phyloP scores from a whole-genome alignment of 129 eudicot species.

The Mikania micrantha region DNA sequence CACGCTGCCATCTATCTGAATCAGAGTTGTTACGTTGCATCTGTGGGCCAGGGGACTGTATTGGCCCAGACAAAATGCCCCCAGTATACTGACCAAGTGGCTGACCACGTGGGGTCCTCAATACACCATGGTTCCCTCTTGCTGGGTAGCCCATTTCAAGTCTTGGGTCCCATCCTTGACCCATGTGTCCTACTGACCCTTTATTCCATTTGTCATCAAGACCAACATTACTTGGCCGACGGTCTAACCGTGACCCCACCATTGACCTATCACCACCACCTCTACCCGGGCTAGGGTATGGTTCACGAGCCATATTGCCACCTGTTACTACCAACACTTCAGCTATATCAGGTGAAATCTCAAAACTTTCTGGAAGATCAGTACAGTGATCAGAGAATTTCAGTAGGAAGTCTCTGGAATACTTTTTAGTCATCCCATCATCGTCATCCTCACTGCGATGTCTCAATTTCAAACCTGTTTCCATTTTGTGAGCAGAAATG shows the following conservation, averaged over 20 bases:
- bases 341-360: conserved; percentile 38
- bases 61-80: conserved; percentile 58
- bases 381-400: conserved; percentile 57
- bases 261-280: conserved; percentile 36
- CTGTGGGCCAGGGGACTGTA: conserved; percentile 60
- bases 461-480: conserved; percentile 19
- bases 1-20: conserved; percentile 89
- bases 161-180: conserved; percentile 42
- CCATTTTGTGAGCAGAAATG: conserved; percentile 56
- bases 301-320: conserved; percentile 36
- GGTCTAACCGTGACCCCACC: conserved; percentile 44
- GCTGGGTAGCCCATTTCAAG: conserved; percentile 32
- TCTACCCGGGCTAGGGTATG: conserved; percentile 58
- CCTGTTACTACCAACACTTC: conserved; percentile 31
- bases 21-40: conserved; percentile 55
- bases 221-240: conserved; percentile 43
- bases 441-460: conserved; percentile 38
- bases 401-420: conserved; percentile 88
- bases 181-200: conserved; percentile 32
- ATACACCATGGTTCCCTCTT: conserved; percentile 48
- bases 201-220: conserved; percentile 64
- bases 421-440: conserved; percentile 48
- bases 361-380: conserved; percentile 67
- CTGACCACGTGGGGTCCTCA: conserved; percentile 52
- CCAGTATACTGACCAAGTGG: conserved; percentile 41